A percentile compares a stretch with the other conserved stretches of the same genome.
These are phyloP conservation scores for Phytophthora parvispora DNA, from an alignment of 352 stramenopile genomes.

Conservation along the genomic window DNA sequence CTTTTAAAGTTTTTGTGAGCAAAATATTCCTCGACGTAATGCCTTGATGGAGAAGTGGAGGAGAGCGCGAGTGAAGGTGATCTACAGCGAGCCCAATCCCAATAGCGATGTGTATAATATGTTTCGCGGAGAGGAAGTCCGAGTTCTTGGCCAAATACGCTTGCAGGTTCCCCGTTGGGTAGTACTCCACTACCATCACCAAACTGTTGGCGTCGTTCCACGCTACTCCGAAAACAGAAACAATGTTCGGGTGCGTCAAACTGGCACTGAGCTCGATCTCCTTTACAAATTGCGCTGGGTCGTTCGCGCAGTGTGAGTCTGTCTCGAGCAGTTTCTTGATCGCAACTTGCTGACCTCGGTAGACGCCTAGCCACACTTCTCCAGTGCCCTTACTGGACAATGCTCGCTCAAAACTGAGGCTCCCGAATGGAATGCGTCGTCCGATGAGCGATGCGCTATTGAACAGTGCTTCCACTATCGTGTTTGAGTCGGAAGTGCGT, in stretches of 20 bases:
- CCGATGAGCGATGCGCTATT: background rate
- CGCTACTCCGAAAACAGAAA: slow-evolving; percentile 43
- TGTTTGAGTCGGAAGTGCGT: slow-evolving; percentile 1
- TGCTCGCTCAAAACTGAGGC: slow-evolving; percentile 24
- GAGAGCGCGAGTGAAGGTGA: slow-evolving; percentile 27
- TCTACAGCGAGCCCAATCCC: slow-evolving; percentile 39
- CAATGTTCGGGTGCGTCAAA: slow-evolving; percentile 40
- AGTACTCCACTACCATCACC: slow-evolving; percentile 49
- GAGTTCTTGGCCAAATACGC: slow-evolving; percentile 29
- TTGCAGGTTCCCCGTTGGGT: slow-evolving; percentile 45
- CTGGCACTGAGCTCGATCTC: slow-evolving; percentile 43
- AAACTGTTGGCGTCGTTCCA: slow-evolving; percentile 54
- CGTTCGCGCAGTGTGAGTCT: slow-evolving; percentile 23
- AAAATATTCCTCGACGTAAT: slow-evolving; percentile 55
- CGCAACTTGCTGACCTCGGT: slow-evolving; percentile 31
- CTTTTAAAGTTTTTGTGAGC: slow-evolving; percentile 65
- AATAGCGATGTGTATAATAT: slow-evolving; percentile 39
- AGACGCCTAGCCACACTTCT: slow-evolving; percentile 53
- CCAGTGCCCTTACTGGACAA: slow-evolving; percentile 47
- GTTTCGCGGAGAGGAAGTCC: slow-evolving; percentile 17
- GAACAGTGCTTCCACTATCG: slow-evolving; percentile 4
- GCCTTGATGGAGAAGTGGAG: slow-evolving; percentile 34
- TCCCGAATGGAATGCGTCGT: slow-evolving; percentile 25
- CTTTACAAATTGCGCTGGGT: slow-evolving; percentile 35
- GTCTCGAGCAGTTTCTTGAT: slow-evolving; percentile 47